Base-by-base conservation (phyloP, 306 rosid genomes). In the Pachyrhizus erosus region DNA sequence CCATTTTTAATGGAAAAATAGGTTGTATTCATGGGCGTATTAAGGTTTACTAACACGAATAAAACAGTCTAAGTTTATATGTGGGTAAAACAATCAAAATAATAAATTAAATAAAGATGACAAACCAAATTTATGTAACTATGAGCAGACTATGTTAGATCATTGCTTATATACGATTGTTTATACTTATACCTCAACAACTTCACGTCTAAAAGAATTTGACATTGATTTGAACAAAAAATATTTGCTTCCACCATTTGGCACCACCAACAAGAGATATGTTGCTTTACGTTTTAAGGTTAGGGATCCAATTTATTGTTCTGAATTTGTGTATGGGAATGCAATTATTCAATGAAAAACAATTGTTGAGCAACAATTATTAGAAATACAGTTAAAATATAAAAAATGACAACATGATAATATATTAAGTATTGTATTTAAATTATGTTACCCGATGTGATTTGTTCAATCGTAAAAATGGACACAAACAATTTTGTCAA, bases 191-290 rank as follows among this genome's bases (percentile, higher is more conserved):
- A 60, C 74, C 49, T n/a, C 42, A 60, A 27, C 31, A 79, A 4
- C 67, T 64, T 73, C 78, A 80, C 84, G 60, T 58, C 65, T 42
- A 61, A 60, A 84, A 87, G 7, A 65, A 72, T 67, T 43, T 66
- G 70, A 26, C 43, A 6, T 57, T 37, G 66, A 23, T 49, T 68
- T 74, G 49, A 68, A 48, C 9, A 23, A 64, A 40, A 48, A 46
- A 67, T 39, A 27, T 11, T 42, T 71, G 42, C 60, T 75, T 26
- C 7, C 55, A 65, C 54, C 77, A 64, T 62, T 65, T 3, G 72
- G 9, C 33, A 74, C 76, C 58, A 58, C 80, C 67, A 42, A 70
- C 60, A 23, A 75, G 67, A 52, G 39, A 74, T n/a, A 69, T 45
- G 26, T 9, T 48, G 62, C 57, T 48, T 37, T 11, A 43, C 70